A percentile compares a stretch with the other conserved stretches of the same genome.
Conservation (phyloP, 2,329 filamentous ascomycete genomes). For the Aspergillus chevalieri region DNA sequence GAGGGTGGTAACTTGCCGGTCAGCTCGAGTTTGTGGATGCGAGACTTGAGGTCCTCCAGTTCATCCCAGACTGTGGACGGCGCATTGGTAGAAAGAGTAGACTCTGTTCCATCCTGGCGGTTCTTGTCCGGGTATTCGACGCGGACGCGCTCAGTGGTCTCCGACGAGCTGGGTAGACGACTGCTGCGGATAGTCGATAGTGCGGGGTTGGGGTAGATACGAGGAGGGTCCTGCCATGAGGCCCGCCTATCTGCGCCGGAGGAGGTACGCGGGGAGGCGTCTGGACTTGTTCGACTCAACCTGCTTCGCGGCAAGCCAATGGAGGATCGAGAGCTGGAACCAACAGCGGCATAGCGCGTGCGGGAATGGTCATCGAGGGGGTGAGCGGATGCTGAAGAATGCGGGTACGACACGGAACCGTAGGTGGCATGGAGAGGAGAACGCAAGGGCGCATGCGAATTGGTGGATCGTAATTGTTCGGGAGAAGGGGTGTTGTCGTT, state of each 20-base stretch:
- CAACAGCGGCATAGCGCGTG: conserved; percentile 27
- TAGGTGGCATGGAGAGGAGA: conserved; percentile 23
- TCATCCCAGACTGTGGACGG: conserved; percentile 97
- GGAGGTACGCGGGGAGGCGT: conserved; percentile 27
- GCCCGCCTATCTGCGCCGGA: conserved; percentile 25
- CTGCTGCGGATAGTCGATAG: conserved; percentile 31
- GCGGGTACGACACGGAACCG: conserved; percentile 20
- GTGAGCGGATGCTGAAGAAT: conserved; percentile 29
- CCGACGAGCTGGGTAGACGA: conserved; percentile 30
- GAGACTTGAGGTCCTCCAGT: conserved; percentile 86
- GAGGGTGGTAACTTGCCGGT: conserved; percentile 81
- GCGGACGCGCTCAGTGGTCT: conserved; percentile 28
- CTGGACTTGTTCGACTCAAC: conserved; percentile 31
- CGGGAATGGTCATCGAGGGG: conserved; percentile 34
- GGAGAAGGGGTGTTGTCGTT: conserved; percentile 34
- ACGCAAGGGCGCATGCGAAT: conserved; percentile 30
- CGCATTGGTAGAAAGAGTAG: conserved; percentile 78
- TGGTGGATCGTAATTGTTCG: conserved; percentile 27
- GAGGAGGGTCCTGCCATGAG: conserved; percentile 28
- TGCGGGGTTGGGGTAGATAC: conserved; percentile 27
- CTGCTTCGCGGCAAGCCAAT: conserved; percentile 32
- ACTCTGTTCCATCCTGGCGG: conserved; percentile 65
- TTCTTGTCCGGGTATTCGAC: conserved; percentile 27
- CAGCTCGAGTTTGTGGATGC: conserved; percentile 82
- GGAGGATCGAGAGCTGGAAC: conserved; percentile 29